These are phyloP conservation scores for Gonium pectorale DNA, from an alignment of 139 green algal genomes.

Conservation along the genomic window DNA sequence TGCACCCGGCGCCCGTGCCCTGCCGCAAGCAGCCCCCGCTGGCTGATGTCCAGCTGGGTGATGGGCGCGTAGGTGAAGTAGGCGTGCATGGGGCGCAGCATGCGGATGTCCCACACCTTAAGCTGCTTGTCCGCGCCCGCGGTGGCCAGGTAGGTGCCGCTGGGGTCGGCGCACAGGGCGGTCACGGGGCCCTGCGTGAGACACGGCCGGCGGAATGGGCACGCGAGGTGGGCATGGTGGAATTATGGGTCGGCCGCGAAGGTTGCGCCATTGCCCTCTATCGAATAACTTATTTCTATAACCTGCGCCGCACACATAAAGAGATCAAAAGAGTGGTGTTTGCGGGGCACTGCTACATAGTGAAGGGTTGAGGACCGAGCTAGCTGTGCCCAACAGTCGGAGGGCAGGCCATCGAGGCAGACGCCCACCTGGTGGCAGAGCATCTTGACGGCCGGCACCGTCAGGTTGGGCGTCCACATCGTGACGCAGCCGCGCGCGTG, in stretches of 20 bases:
- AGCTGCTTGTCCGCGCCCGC: constrained; percentile 83
- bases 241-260: no score
- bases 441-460: constrained; percentile 88
- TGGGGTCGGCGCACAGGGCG: constrained; percentile 81
- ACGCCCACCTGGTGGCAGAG: constrained; percentile 84
- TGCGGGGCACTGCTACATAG: no score
- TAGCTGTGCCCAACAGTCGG: no score
- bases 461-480: constrained; percentile 98
- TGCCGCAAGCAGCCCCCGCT: constrained; percentile 92
- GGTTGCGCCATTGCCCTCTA: no score
- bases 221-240: no score
- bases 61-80: constrained; percentile 88
- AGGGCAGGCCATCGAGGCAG: not conserved
- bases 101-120: constrained; percentile 95
- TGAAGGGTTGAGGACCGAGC: no score
- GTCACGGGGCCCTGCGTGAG: constrained; percentile 68
- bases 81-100: constrained; percentile 50
- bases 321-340: no score
- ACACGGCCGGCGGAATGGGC: no score
- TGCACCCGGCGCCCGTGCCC: constrained; percentile 81
- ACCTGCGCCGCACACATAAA: no score
- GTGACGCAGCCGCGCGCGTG: constrained; percentile 92
- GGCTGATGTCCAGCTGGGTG: constrained; percentile 88
- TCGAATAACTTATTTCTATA: no score
- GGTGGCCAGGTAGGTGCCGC: constrained; percentile 90